Evolutionary conservation across 345 rosid genomes (phyloP).

Genomic region (Pistacia vera): DNA sequence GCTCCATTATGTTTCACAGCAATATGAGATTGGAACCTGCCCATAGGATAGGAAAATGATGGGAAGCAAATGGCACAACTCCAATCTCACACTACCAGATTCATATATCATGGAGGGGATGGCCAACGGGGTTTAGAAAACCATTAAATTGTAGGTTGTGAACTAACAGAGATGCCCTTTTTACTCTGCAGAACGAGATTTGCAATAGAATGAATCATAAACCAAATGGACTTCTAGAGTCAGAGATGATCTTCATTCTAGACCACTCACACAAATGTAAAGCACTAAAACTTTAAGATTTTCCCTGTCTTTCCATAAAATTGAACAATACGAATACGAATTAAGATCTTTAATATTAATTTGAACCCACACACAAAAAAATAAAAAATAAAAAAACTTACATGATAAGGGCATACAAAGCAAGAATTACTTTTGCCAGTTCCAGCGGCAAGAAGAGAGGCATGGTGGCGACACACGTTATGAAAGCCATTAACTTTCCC

Average conservation of each 20-base stretch:
- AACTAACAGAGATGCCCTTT: neutral
- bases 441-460: conserved; percentile 80
- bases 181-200: too few species aligned
- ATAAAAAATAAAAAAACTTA: conserved; percentile 24
- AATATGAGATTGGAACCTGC: neutral
- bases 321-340: too few species aligned
- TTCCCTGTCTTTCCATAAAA: too few species aligned
- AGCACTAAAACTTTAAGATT: too few species aligned
- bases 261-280: neutral
- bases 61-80: too few species aligned
- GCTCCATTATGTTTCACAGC: too few species aligned
- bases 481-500: conserved; percentile 76
- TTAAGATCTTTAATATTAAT: neutral
- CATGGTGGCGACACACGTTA: conserved; percentile 94
- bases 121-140: too few species aligned
- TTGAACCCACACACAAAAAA: neutral
- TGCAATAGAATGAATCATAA: too few species aligned
- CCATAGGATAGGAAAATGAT: neutral
- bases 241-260: neutral
- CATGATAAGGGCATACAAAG: conserved; percentile 94
- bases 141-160: neutral
- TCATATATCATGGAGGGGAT: too few species aligned
- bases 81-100: too few species aligned
- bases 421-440: conserved; percentile 65
- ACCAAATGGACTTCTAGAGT: neutral